phyloP scores from a whole-genome alignment of 805 yeast species.

The Pichia manshurica region DNA sequence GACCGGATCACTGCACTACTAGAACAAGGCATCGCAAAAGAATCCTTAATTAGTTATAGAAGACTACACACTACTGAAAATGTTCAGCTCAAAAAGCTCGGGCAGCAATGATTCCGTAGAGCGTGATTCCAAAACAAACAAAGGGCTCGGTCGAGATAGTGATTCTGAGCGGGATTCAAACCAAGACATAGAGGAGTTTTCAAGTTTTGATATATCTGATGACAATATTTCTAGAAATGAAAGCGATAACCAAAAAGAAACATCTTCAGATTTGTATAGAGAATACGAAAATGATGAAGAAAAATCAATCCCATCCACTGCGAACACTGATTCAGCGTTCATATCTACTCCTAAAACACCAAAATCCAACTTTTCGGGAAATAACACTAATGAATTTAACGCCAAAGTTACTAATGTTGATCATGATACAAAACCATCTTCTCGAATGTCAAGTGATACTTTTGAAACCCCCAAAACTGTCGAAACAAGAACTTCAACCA shows the following conservation, averaged over 20 bases:
- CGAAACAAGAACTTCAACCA: slow-evolving; percentile 12
- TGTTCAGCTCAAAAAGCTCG: no score
- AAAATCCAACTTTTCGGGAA: background rate
- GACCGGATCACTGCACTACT: no score
- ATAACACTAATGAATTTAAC: no score
- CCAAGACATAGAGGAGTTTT: slow-evolving; percentile 12
- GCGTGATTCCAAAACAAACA: background rate
- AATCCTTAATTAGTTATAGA: no score
- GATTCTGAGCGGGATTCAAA: background rate
- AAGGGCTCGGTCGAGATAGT: background rate
- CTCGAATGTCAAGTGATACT: slow-evolving; percentile 11
- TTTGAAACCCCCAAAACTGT: slow-evolving; percentile 11
- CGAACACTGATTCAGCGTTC: background rate
- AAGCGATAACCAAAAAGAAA: background rate
- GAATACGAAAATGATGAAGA: background rate
- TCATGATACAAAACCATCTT: slow-evolving; percentile 9
- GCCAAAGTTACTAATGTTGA: background rate
- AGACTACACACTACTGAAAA: no score
- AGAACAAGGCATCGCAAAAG: no score
- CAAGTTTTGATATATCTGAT: slow-evolving; percentile 17
- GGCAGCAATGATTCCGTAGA: background rate
- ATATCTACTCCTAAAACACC: slow-evolving; percentile 9
- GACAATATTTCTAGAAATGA: background rate
- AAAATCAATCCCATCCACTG: background rate
- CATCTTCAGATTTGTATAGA: background rate